Conservation (phyloP, 2,329 filamentous ascomycete genomes). For the Colletotrichum endophyticum region DNA sequence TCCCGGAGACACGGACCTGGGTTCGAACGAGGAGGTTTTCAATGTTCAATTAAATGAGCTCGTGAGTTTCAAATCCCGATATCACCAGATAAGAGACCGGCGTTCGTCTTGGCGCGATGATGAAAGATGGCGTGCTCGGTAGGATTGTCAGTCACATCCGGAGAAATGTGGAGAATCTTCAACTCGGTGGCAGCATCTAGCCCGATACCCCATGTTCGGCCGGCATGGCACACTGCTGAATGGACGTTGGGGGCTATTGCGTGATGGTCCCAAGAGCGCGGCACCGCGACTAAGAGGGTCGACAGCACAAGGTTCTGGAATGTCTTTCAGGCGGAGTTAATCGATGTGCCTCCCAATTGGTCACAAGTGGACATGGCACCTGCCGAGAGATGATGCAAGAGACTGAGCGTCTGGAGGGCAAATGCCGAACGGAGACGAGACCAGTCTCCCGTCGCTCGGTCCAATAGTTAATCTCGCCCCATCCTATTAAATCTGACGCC, state of each 20-base stretch:
- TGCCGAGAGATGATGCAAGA: conserved; percentile 1
- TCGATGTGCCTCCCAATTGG: neutral
- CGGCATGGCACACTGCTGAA: neutral
- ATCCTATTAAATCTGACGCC: neutral
- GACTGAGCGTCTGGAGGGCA: neutral
- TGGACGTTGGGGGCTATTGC: neutral
- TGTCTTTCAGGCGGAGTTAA: neutral
- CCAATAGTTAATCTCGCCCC: neutral
- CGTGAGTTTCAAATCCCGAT: conserved; percentile 2
- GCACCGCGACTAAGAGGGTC: neutral
- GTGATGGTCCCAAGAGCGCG: conserved; percentile 5
- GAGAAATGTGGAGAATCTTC: neutral
- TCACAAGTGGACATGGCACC: neutral
- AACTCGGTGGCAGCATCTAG: neutral
- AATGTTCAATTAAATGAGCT: neutral
- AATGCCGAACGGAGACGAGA: neutral
- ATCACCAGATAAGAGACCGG: neutral
- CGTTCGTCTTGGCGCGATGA: conserved; percentile 14
- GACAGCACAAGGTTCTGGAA: neutral
- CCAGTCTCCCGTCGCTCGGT: neutral
- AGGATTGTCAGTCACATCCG: neutral
- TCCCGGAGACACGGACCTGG: neutral
- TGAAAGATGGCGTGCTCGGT: conserved; percentile 12
- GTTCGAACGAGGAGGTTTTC: neutral
- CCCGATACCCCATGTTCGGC: neutral